Conservation (phyloP, 257 asterid species). For the Mitragyna speciosa region DNA sequence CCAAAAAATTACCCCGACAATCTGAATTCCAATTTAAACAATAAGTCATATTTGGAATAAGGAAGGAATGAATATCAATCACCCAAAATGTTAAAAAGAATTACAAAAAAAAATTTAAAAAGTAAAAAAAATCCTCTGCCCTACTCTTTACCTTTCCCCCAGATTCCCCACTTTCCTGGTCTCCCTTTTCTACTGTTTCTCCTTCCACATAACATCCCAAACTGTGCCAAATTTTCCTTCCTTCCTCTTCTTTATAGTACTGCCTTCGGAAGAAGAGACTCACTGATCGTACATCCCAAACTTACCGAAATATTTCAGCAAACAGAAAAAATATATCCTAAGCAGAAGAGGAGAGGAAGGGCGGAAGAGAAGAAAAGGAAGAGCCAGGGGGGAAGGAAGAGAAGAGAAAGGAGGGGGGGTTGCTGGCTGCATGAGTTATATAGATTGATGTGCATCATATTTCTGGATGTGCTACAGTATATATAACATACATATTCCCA, state of each 20-base stretch:
- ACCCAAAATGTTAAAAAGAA: background rate
- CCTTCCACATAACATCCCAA: background rate
- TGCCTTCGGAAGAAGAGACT: background rate
- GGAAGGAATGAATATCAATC: background rate
- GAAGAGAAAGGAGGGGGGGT: slow-evolving; percentile 9
- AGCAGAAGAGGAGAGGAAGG: too few relatives aligned
- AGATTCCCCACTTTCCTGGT: background rate
- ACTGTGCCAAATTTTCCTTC: background rate
- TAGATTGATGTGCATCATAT: background rate
- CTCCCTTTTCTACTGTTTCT: background rate
- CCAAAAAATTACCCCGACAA: background rate
- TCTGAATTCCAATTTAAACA: background rate
- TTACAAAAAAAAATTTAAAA: too few relatives aligned
- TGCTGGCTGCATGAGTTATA: background rate
- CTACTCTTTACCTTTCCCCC: background rate
- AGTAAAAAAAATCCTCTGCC: background rate
- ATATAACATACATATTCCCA: background rate
- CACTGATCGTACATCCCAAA: too few relatives aligned
- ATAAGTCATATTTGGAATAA: background rate
- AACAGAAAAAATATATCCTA: too few relatives aligned
- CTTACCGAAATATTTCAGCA: background rate
- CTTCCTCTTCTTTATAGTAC: background rate
- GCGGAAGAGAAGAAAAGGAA: too few relatives aligned
- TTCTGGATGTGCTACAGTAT: background rate
- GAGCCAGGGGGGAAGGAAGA: too few relatives aligned